phyloP scores from a whole-genome alignment of 2,329 filamentous ascomycete species.

The Chaetomium olivaceum region DNA sequence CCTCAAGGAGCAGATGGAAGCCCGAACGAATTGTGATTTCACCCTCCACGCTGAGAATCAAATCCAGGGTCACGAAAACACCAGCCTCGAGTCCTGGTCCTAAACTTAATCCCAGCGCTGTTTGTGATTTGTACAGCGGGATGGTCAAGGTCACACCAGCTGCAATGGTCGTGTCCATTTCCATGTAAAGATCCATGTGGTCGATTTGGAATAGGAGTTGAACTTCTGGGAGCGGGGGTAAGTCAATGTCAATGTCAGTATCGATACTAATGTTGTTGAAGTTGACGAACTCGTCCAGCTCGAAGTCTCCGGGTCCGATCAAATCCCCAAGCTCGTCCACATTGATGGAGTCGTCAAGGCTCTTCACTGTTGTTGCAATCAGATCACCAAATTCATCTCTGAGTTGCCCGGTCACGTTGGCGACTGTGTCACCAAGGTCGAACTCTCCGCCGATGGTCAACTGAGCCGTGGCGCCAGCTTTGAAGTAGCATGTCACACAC shows the following conservation, averaged over 20 bases:
- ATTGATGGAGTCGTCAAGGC: not conserved
- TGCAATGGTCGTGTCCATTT: constrained; percentile 46
- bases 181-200: constrained; percentile 53
- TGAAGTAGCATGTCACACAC: constrained; percentile 54
- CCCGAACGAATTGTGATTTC: constrained; percentile 54
- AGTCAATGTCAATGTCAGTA: constrained; percentile 46
- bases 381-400: constrained; percentile 39
- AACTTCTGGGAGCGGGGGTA: constrained; percentile 46
- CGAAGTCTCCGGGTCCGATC: constrained; percentile 37
- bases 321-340: constrained; percentile 30
- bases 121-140: constrained; percentile 50
- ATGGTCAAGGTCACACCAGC: constrained; percentile 49
- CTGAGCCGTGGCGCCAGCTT: constrained; percentile 46
- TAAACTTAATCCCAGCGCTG: constrained; percentile 45
- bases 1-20: constrained; percentile 56
- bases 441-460: constrained; percentile 46
- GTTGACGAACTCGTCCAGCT: constrained; percentile 23
- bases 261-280: constrained; percentile 39
- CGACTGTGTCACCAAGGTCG: constrained; percentile 40
- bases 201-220: constrained; percentile 49
- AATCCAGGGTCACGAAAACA: constrained; percentile 50
- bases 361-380: constrained; percentile 28
- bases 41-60: constrained; percentile 51
- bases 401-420: constrained; percentile 40
- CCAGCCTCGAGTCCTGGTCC: constrained; percentile 45